phyloP scores from a whole-genome alignment of 1,284 basidiomycete species.

The Ustilago trichophora region DNA sequence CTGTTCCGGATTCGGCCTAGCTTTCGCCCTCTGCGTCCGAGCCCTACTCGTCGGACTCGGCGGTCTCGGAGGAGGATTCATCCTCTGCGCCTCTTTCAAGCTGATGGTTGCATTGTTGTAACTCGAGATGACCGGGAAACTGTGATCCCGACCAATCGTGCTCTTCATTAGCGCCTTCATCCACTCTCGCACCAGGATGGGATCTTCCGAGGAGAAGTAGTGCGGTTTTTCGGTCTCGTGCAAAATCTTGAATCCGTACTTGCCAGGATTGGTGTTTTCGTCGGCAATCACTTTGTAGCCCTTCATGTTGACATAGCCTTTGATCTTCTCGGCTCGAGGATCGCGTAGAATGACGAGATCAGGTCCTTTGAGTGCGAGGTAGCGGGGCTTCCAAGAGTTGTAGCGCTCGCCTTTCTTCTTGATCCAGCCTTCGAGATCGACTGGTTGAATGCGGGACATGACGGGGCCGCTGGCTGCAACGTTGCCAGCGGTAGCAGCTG shows the following conservation, averaged over 20 bases:
- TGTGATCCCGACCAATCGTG: slow-evolving; percentile 79
- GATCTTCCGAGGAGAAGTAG: slow-evolving; percentile 90
- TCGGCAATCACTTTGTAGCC: slow-evolving; percentile 95
- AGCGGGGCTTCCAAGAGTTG: slow-evolving; percentile 90
- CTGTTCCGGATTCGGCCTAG: slow-evolving; percentile 87
- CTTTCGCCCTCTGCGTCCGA: slow-evolving; percentile 85
- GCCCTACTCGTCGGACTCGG: slow-evolving; percentile 88
- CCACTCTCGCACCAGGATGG: slow-evolving; percentile 86
- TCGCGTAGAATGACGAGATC: slow-evolving; percentile 59
- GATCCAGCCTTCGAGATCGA: slow-evolving; percentile 77
- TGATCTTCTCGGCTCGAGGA: slow-evolving; percentile 73
- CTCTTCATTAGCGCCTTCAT: slow-evolving; percentile 99
- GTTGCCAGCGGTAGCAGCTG: slow-evolving; percentile 36
- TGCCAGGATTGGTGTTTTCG: slow-evolving; percentile 88
- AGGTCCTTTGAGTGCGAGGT: slow-evolving; percentile 93
- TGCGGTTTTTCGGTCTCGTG: slow-evolving; percentile 89
- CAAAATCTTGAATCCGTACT: slow-evolving; percentile 93
- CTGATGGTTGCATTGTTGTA: slow-evolving; percentile 98
- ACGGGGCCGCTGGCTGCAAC: slow-evolving; percentile 39
- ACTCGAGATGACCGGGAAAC: slow-evolving; percentile 85
- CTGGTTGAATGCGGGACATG: slow-evolving; percentile 61
- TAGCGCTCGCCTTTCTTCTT: slow-evolving; percentile 94
- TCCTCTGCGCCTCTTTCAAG: slow-evolving; percentile 89
- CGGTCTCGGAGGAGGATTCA: slow-evolving; percentile 92
- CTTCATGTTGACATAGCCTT: slow-evolving; percentile 89